phyloP scores from a whole-genome alignment of 2,329 filamentous ascomycete genomes.

The Stagonosporopsis tanaceti region DNA sequence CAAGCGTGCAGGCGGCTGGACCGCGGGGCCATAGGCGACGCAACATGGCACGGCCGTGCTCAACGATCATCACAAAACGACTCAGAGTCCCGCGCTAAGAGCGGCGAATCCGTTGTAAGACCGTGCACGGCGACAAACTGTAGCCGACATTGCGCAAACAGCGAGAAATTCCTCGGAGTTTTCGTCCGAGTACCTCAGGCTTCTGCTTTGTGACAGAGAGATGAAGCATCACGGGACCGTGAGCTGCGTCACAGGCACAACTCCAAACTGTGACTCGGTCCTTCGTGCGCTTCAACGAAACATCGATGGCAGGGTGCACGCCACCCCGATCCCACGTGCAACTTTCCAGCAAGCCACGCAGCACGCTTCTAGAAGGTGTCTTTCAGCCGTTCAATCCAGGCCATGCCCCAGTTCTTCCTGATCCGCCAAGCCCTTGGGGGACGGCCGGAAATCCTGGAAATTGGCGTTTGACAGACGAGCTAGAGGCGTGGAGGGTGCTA shows the following conservation, averaged over 20 bases:
- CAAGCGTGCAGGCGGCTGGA: conserved; percentile 18
- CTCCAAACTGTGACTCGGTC: not conserved
- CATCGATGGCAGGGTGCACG: not conserved
- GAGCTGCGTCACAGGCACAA: conserved; percentile 5
- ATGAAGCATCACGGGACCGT: not conserved
- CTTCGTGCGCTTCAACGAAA: not conserved
- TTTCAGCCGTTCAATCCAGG: conserved; percentile 12
- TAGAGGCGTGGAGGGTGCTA: conserved; percentile 3
- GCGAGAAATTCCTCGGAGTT: no score
- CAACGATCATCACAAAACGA: conserved; percentile 11
- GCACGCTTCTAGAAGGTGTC: conserved; percentile 14
- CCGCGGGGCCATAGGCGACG: conserved; percentile 10
- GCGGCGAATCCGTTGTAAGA: not conserved
- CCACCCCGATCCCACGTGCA: not conserved
- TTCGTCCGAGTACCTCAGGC: not conserved
- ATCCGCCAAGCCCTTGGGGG: conserved; percentile 16
- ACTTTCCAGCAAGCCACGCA: conserved; percentile 10
- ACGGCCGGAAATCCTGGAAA: conserved; percentile 10
- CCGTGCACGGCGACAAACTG: not conserved
- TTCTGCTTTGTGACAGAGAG: not conserved
- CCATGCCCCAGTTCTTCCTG: conserved; percentile 6
- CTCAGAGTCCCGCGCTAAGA: not conserved
- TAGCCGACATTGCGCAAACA: not conserved
- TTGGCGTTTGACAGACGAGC: conserved; percentile 9
- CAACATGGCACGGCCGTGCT: conserved; percentile 14